Conservation (phyloP, 2,329 filamentous ascomycete species). For the Sporothrix inflata region DNA sequence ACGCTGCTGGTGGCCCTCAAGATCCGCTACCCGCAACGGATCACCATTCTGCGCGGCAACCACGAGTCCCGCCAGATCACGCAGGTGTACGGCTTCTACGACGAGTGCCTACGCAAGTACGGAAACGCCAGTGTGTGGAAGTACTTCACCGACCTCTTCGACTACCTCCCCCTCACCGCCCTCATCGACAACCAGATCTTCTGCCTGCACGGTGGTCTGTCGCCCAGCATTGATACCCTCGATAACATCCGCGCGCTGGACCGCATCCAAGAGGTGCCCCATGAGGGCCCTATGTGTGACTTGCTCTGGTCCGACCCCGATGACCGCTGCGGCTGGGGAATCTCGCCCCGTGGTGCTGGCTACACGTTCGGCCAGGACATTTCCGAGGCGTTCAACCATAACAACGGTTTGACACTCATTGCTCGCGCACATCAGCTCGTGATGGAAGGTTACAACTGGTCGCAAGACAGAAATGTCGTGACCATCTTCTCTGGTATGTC, state of each 20-base stretch:
- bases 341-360: slow-evolving; percentile 89
- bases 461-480: slow-evolving; percentile 95
- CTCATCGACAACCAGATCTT: slow-evolving; percentile 99
- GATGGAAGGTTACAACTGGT: slow-evolving; percentile 99
- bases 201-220: slow-evolving; percentile 95
- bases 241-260: slow-evolving; percentile 95
- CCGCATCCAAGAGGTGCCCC: slow-evolving; percentile 96
- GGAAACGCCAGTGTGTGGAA: slow-evolving; percentile 99
- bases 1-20: slow-evolving; percentile 95
- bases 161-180: slow-evolving; percentile 95
- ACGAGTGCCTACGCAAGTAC: slow-evolving; percentile 98
- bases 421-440: slow-evolving; percentile 96
- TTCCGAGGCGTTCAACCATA: slow-evolving; percentile 98
- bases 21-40: slow-evolving; percentile 96
- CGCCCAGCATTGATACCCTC: slow-evolving; percentile 92
- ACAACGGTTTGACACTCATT: slow-evolving; percentile 95
- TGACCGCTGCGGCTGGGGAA: slow-evolving; percentile 94
- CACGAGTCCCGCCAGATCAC: slow-evolving; percentile 99
- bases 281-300: slow-evolving; percentile 98
- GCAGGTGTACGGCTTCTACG: slow-evolving; percentile 99
- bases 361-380: slow-evolving; percentile 98
- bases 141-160: slow-evolving; percentile 98
- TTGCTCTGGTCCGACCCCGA: slow-evolving; percentile 97
- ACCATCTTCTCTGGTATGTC: slow-evolving; percentile 92
- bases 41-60: slow-evolving; percentile 97